These are phyloP conservation scores for Arthrinium phaeospermum DNA, from an alignment of 2,329 filamentous ascomycete species.

Conservation along the genomic window DNA sequence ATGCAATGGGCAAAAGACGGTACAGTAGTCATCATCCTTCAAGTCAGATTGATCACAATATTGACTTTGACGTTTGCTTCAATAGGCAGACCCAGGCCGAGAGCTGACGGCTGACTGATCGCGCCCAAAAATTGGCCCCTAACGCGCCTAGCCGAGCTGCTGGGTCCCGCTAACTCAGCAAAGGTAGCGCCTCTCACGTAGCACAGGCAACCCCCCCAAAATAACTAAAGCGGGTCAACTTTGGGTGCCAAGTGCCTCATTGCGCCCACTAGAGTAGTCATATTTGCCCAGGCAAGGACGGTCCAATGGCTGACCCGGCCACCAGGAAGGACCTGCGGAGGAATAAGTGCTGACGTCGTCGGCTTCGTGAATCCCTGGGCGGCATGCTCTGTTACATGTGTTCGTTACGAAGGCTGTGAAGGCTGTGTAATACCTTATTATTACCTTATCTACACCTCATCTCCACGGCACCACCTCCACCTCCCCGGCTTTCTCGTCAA, in stretches of 20 bases:
- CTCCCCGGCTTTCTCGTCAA: background rate
- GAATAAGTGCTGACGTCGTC: constrained; percentile 11
- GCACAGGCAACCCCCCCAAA: background rate
- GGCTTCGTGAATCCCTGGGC: background rate
- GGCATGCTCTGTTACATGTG: background rate
- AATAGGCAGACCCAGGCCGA: background rate
- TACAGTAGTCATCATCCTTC: too few species aligned
- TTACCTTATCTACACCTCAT: background rate
- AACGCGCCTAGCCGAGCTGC: background rate
- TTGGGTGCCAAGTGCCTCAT: background rate
- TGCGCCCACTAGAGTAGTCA: background rate
- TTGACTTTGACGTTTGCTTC: too few species aligned
- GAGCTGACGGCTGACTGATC: background rate
- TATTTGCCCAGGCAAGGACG: background rate
- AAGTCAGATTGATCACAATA: too few species aligned
- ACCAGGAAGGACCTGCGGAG: background rate
- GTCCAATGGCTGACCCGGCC: background rate
- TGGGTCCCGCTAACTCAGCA: background rate
- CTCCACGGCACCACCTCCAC: background rate
- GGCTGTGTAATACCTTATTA: background rate
- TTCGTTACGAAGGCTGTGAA: background rate
- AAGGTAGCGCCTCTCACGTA: background rate
- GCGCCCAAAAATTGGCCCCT: background rate
- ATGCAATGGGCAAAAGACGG: background rate
- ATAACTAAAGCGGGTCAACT: background rate